Base-by-base conservation (phyloP, 139 green algal species). In the Nannochloris sp. region DNA sequence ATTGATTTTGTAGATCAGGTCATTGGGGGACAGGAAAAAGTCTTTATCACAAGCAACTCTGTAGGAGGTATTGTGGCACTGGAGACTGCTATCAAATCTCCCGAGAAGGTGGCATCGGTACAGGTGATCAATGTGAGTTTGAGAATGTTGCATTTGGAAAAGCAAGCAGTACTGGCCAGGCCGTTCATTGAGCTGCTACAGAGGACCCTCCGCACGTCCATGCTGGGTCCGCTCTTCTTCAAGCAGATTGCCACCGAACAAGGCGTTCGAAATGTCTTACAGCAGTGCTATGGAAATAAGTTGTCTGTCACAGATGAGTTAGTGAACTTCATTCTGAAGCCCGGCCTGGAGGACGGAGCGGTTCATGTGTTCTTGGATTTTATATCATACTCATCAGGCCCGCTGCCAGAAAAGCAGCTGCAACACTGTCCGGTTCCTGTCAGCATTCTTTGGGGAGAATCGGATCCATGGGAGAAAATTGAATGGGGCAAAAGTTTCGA, bases 331-430 rank as follows among this genome's bases (percentile, higher is more conserved):
- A 95, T 99, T n/a, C 69, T 98, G 13, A 73, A 77, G 49, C 93
- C 93, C 0, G 93, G 90, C 3, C 67, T 96, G 23, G 37, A 85
- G 68, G 82, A 83, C 13, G 89, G 88, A 5, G 93, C 93, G 1
- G 86, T 85, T 16, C 68, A 86, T 33, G 93, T 99, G 17, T 99
- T 99, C 69, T 85, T 99, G 5, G 93, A 98, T 76, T 99, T 99
- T 65, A 96, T 99, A 59, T 89, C 65, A 59, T 97, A 98, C 73
- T 87, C 67, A 13, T 69, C 66, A 1, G 92, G 92, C 0, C 92
- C 92, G 3, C 70, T 98, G 26, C 89, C 93, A 6, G 91, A 98
- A 70, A 74, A 94, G 58, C 75, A 95, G 59, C 60, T 98, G 30
- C 17, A 49, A 31, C 25, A 60, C 1, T 45, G 3, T 14, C 58